Base-by-base conservation (phyloP, 2,329 filamentous ascomycete species). In the Plectosphaerella sp. region DNA sequence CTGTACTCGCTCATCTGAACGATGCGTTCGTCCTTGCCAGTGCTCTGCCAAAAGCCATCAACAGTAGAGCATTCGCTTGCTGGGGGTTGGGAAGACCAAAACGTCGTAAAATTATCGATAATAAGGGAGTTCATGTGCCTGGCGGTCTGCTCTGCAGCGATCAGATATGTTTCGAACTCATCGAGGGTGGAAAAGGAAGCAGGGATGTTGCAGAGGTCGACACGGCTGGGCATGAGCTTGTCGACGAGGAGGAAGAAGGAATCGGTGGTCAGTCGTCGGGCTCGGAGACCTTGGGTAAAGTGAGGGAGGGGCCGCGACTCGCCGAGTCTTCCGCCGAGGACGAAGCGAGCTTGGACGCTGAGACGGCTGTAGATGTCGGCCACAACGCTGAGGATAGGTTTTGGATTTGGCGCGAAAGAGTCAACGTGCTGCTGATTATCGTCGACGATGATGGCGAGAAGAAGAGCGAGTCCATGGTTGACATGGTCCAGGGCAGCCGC, bases 401-500 rank as follows among this genome's bases (percentile, higher is more conserved):
- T 57, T 2, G 62, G 64, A 28, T 64, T 59, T 10, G 63, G 62
- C 0, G 57, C 60, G 1, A 65, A 45, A 2, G 52, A 50, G 18
- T 47, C 47, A 1, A 62, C 33, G 6, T 54, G 48, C 4, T 48
- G 41, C 4, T 56, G 45, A 3, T 62, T 52, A 5, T 49, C 47
- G 10, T 67, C 66, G 0, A 62, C 62, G n/a, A 70, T 10, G 6
- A 71, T 46, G 1, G 61, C 53, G 15, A 71, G 57, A 1, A 71
- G 43, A 4, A 71, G 58, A 9, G 68, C 61, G 10, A 71, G 52
- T 0, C 64, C 67, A 43, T 70, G 68, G 16, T 70, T 70, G 5
- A 70, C 56, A 46, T 70, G 67, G n/a, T 64, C 60, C 15, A 70
- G 47, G 0, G 66, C 67, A 8, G 63, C 63, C 35, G 62, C 66